Base-by-base conservation (phyloP, 192 early-diverging fungal species). In the Phycomyces nitens region DNA sequence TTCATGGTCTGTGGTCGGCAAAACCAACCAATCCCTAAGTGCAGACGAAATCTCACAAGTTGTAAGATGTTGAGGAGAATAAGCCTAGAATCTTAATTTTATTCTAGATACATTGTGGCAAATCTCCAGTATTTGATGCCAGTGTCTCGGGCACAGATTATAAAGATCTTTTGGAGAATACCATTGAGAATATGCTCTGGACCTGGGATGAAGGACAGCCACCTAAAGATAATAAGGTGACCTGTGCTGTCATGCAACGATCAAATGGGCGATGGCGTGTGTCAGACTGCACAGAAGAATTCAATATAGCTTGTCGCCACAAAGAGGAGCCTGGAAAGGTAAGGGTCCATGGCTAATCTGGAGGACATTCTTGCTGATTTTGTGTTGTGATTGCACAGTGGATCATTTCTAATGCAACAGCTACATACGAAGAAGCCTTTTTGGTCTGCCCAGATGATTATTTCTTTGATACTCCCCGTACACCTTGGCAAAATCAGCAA, bases 161-260 rank as follows among this genome's bases (percentile, higher is more conserved):
- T 14, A 63, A 39, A 15, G 24, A 21, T 15, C 38, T 15, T n/a
- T 49, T 71, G 12, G 10, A 22, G 9, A 29, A 58, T 20, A 53
- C 51, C 51, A 52, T 72, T 14, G 9, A 62, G 21, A 58, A 58
- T 0, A 63, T 60, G 1, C 51, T 72, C 21, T 72, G 71, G 71
- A 63, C 71, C 10, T 72, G 71, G 71, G 71, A 72, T 20, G n/a
- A 63, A 16, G 38, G 49, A 5, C 34, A 56, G 11, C 57, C 65
- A 3, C 27, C 20, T 10, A 38, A 41, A 24, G 58, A 38, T 23
- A 41, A 44, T 5, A 43, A 43, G 26, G 27, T 60, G 11, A 16
- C 41, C 0, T 72, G 71, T 58, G 65, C 71, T 16, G 21, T 21
- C 1, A 51, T 72, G 20, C 65, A 67, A 23, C 20, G 10, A 52